These are phyloP conservation scores for Cytidiella melzeri DNA, from an alignment of 768 basidiomycete genomes.

Conservation along the genomic window DNA sequence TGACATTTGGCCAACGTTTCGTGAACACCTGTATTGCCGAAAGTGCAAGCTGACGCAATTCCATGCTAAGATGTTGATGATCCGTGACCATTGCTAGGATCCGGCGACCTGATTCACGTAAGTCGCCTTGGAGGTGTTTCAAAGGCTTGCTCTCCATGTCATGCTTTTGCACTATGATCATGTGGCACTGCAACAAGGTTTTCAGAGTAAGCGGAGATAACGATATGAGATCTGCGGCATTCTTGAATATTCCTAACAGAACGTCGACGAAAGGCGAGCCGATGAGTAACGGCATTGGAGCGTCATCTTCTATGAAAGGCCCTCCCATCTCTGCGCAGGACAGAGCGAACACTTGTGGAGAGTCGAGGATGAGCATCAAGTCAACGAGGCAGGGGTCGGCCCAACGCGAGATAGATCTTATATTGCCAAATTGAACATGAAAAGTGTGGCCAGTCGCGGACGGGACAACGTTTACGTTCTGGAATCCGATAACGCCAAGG, in stretches of 20 bases:
- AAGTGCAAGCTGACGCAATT: conserved; percentile 59
- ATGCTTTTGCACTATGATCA: conserved; percentile 68
- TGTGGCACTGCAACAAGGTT: conserved; percentile 53
- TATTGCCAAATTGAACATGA: conserved; percentile 47
- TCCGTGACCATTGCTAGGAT: conserved; percentile 44
- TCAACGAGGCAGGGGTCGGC: conserved; percentile 54
- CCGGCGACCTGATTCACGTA: conserved; percentile 48
- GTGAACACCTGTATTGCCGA: conserved; percentile 58
- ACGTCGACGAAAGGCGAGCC: conserved; percentile 64
- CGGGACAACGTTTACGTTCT: conserved; percentile 40
- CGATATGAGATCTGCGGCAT: conserved; percentile 35
- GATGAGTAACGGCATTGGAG: conserved; percentile 39
- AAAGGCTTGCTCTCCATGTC: conserved; percentile 55
- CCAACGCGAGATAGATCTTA: conserved; percentile 34
- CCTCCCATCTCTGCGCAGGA: conserved; percentile 41
- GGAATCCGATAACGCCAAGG: conserved; percentile 50
- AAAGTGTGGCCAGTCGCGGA: conserved; percentile 43
- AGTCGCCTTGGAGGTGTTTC: conserved; percentile 43
- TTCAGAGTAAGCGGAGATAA: conserved; percentile 56
- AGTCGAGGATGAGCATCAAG: conserved; percentile 54
- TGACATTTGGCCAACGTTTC: conserved; percentile 48
- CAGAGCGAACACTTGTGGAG: conserved; percentile 42
- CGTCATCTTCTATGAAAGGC: conserved; percentile 35
- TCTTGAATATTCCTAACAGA: conserved; percentile 43
- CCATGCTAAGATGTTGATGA: conserved; percentile 47